Conservation (phyloP, 345 rosid genomes). For the Gossypium ekmanianum region DNA sequence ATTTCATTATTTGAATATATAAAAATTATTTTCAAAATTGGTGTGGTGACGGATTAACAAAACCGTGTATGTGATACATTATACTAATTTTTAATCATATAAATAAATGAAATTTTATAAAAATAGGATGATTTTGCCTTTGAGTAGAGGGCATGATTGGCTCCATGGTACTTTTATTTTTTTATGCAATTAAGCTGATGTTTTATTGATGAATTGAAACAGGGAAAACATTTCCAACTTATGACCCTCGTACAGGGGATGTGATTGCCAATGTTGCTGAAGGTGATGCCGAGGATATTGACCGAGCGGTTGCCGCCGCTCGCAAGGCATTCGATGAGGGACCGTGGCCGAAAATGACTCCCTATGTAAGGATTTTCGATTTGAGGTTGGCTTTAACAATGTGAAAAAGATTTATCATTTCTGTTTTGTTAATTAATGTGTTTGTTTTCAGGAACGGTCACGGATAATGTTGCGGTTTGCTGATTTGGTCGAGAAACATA, state of each 20-base stretch:
- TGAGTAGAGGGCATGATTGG: no score
- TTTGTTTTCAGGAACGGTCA: slow-evolving; percentile 69
- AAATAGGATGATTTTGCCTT: no score
- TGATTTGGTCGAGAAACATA: slow-evolving; percentile 85
- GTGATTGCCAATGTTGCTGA: slow-evolving; percentile 71
- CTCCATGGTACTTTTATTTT: no score
- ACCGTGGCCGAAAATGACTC: slow-evolving; percentile 70
- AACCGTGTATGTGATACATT: no score
- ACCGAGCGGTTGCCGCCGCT: slow-evolving; percentile 67
- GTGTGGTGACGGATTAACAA: no score
- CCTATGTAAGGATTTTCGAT: slow-evolving; percentile 40
- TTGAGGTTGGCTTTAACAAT: not conserved
- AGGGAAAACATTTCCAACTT: slow-evolving; percentile 64
- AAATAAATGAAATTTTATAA: no score
- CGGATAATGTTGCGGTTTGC: slow-evolving; percentile 64
- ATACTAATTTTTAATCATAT: no score
- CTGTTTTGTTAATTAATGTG: not conserved
- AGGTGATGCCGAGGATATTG: slow-evolving; percentile 59
- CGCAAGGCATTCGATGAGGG: slow-evolving; percentile 79
- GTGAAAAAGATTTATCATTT: not conserved
- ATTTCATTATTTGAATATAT: no score
- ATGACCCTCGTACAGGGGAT: slow-evolving; percentile 67
- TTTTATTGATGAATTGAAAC: slow-evolving; percentile 1
- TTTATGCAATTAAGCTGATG: not conserved
- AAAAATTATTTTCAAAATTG: no score